A percentile compares a stretch with the other conserved stretches of the same genome.
phyloP scores from a whole-genome alignment of 2,329 filamentous ascomycete species.

The Didymella pomorum region DNA sequence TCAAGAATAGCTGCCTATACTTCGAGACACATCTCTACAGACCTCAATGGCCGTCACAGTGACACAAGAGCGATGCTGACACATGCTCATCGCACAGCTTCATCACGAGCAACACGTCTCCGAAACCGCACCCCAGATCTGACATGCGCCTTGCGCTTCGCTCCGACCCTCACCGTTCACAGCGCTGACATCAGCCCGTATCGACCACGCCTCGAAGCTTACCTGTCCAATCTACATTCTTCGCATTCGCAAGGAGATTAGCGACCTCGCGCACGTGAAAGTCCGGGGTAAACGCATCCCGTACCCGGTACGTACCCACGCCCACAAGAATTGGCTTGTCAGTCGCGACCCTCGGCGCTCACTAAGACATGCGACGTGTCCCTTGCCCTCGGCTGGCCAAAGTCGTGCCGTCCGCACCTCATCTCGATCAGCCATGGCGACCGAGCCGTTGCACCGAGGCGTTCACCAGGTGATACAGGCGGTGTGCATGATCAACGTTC shows the following conservation, averaged over 20 bases:
- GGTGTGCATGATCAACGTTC: slow-evolving; percentile 15
- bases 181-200: slow-evolving; percentile 10
- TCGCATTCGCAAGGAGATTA: not conserved
- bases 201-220: not conserved
- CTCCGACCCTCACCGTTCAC: slow-evolving; percentile 16
- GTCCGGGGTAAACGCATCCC: slow-evolving; percentile 10
- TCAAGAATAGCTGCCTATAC: too few relatives aligned
- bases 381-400: not conserved
- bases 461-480: slow-evolving; percentile 14
- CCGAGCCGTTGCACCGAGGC: slow-evolving; percentile 11
- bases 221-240: not conserved
- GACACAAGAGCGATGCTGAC: slow-evolving; percentile 5
- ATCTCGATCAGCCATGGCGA: not conserved
- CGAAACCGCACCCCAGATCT: slow-evolving; percentile 3
- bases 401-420: too few relatives aligned
- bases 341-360: not conserved
- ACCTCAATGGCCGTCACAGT: not conserved
- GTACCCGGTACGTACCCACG: not conserved
- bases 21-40: too few relatives aligned
- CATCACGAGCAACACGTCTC: not conserved
- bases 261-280: slow-evolving; percentile 4
- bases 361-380: slow-evolving; percentile 5
- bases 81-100: slow-evolving; percentile 2
- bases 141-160: slow-evolving; percentile 12
- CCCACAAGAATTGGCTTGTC: slow-evolving; percentile 2